Evolutionary conservation across 768 basidiomycete species (phyloP).

Genomic region (Tricholoma bakamatsutake): DNA sequence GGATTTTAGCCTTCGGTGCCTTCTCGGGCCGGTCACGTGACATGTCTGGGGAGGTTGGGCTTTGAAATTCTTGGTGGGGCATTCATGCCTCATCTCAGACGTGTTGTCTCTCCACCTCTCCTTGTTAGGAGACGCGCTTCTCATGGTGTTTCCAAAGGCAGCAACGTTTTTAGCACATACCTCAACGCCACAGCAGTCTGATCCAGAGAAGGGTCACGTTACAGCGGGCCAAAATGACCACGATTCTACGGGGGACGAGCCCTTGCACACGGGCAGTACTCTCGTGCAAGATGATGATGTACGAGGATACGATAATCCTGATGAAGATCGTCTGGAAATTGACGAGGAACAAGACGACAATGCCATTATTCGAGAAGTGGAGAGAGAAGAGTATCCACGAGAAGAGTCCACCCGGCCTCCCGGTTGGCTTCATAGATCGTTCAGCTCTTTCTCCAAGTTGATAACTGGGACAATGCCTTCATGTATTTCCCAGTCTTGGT

Average conservation of each 20-base stretch:
- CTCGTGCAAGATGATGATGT: background rate
- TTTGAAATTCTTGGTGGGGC: background rate
- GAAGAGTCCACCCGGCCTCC: background rate
- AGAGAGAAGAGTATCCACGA: conserved; percentile 3
- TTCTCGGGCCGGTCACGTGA: no score
- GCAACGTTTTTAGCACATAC: conserved; percentile 11
- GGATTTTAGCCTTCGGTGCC: no score
- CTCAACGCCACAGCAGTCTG: conserved; percentile 2
- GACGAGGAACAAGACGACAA: conserved; percentile 3
- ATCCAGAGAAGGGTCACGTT: conserved; percentile 13
- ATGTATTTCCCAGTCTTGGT: conserved; percentile 9
- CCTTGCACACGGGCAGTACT: background rate
- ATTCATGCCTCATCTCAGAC: background rate
- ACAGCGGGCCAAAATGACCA: conserved; percentile 3
- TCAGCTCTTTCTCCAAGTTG: background rate
- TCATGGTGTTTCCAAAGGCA: conserved; percentile 9
- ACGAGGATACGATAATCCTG: background rate
- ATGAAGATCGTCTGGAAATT: background rate
- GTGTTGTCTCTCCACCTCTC: background rate
- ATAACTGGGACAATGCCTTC: background rate
- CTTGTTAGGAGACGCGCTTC: background rate
- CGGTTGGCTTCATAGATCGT: background rate
- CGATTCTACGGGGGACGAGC: conserved; percentile 5
- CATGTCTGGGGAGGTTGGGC: no score
- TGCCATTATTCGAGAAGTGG: conserved; percentile 3